phyloP scores from a whole-genome alignment of 1,139 yeast species.

The Hansenula lynferdii region DNA sequence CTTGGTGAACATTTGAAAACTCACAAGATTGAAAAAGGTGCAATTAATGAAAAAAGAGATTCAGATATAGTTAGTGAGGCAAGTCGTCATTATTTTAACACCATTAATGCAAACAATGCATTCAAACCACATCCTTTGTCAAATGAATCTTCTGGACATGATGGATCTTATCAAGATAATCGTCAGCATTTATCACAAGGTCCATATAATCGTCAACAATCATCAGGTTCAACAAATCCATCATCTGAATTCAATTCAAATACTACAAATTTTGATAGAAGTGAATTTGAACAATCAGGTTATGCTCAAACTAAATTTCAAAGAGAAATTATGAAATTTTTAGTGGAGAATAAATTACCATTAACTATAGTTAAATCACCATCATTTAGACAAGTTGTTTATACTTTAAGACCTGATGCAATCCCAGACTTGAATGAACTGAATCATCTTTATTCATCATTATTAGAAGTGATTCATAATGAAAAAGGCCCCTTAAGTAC shows the following conservation, averaged over 20 bases:
- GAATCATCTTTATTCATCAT: slow-evolving; percentile 39
- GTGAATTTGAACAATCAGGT: slow-evolving; percentile 37
- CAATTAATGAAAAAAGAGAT: slow-evolving; percentile 20
- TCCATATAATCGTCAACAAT: neutral
- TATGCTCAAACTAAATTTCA: slow-evolving; percentile 46
- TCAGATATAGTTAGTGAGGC: slow-evolving; percentile 8
- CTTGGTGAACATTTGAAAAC: slow-evolving; percentile 52
- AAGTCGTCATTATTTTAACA: slow-evolving; percentile 15
- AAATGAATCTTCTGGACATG: slow-evolving; percentile 1
- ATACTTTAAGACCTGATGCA: slow-evolving; percentile 45
- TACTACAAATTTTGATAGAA: slow-evolving; percentile 22
- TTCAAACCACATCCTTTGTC: slow-evolving; percentile 9
- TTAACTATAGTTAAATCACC: slow-evolving; percentile 42
- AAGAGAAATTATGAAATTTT: slow-evolving; percentile 44
- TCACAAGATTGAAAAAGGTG: slow-evolving; percentile 40
- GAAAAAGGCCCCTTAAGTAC: slow-evolving; percentile 5
- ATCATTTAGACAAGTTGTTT: slow-evolving; percentile 48
- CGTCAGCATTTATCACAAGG: slow-evolving; percentile 3
- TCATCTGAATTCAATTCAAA: slow-evolving; percentile 5
- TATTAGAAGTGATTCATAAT: slow-evolving; percentile 40
- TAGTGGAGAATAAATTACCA: slow-evolving; percentile 48
- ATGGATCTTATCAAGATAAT: neutral
- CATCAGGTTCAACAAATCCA: neutral
- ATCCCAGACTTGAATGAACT: slow-evolving; percentile 43
- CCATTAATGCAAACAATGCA: slow-evolving; percentile 12